Conservation (phyloP, 2,329 filamentous ascomycete genomes). For the Xylariaceae sp. region DNA sequence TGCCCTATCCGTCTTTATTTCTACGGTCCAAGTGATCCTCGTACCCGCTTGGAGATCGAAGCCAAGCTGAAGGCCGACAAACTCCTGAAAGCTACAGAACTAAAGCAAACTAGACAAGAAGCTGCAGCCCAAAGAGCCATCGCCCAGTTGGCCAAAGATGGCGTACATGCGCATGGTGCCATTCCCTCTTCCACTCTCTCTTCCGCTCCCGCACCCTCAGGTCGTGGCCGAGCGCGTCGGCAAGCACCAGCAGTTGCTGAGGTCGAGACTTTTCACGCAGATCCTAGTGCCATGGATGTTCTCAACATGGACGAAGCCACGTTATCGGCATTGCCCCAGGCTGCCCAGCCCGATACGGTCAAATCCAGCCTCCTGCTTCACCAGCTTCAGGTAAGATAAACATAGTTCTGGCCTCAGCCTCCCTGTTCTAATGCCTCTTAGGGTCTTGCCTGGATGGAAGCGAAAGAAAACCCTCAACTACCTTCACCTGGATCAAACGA, state of each 20-base stretch:
- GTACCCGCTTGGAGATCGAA: constrained; percentile 50
- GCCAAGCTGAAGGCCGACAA: constrained; percentile 57
- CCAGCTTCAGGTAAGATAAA: constrained; percentile 53
- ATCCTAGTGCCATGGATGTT: constrained; percentile 59
- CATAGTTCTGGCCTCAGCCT: not conserved
- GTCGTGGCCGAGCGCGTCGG: constrained; percentile 44
- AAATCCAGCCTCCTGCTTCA: constrained; percentile 69
- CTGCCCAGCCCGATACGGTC: constrained; percentile 60
- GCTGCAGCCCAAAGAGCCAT: constrained; percentile 48
- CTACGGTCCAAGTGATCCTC: constrained; percentile 59
- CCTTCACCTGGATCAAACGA: constrained; percentile 55
- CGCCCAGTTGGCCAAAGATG: constrained; percentile 36
- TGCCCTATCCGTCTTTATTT: constrained; percentile 66
- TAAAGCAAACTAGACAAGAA: constrained; percentile 48
- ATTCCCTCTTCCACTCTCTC: constrained; percentile 17
- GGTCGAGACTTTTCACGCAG: constrained; percentile 59
- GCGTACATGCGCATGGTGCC: constrained; percentile 35
- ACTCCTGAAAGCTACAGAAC: constrained; percentile 53
- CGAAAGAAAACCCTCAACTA: constrained; percentile 65
- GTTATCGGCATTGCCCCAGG: constrained; percentile 66
- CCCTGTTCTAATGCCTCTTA: constrained; percentile 35
- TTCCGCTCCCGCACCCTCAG: constrained; percentile 17
- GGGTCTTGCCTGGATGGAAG: constrained; percentile 74
- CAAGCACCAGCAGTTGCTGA: constrained; percentile 62
- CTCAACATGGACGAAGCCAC: constrained; percentile 66